Evolutionary conservation across 176 grass and related monocot species (phyloP).

Genomic region (Eremochloa ophiuroides): DNA sequence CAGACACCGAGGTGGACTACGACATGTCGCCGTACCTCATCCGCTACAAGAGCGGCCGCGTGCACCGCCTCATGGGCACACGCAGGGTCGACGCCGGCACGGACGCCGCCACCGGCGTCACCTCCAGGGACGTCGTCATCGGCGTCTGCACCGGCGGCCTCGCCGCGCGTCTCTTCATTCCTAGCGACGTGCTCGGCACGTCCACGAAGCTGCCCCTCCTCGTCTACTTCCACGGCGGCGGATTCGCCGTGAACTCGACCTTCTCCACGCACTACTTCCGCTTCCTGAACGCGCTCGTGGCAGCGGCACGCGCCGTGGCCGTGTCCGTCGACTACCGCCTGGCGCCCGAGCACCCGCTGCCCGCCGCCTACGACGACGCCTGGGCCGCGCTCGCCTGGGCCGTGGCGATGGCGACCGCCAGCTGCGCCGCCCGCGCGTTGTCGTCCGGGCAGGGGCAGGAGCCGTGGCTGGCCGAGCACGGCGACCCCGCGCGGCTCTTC

Average conservation of each 20-base stretch:
- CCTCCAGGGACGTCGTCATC: constrained; percentile 44
- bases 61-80: constrained; percentile 32
- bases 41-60: constrained; percentile 51
- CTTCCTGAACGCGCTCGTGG: constrained; percentile 41
- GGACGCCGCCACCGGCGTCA: constrained; percentile 37
- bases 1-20: constrained; percentile 45
- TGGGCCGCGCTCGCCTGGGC: constrained; percentile 45
- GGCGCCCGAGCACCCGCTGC: constrained; percentile 47
- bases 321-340: constrained; percentile 61
- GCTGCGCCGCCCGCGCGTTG: not conserved
- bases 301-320: constrained; percentile 20
- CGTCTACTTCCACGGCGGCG: constrained; percentile 55
- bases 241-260: constrained; percentile 39
- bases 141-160: constrained; percentile 5
- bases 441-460: constrained; percentile 6
- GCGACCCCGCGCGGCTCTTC: constrained; percentile 33
- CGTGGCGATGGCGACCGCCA: not conserved
- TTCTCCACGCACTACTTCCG: constrained; percentile 5
- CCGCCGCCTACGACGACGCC: constrained; percentile 45
- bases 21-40: constrained; percentile 58
- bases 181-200: not conserved
- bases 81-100: constrained; percentile 1
- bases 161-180: constrained; percentile 35
- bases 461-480: constrained; percentile 53
- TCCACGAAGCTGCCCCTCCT: constrained; percentile 38